These are phyloP conservation scores for Nicotiana sylvestris DNA, from an alignment of 257 asterid genomes.

Conservation along the genomic window DNA sequence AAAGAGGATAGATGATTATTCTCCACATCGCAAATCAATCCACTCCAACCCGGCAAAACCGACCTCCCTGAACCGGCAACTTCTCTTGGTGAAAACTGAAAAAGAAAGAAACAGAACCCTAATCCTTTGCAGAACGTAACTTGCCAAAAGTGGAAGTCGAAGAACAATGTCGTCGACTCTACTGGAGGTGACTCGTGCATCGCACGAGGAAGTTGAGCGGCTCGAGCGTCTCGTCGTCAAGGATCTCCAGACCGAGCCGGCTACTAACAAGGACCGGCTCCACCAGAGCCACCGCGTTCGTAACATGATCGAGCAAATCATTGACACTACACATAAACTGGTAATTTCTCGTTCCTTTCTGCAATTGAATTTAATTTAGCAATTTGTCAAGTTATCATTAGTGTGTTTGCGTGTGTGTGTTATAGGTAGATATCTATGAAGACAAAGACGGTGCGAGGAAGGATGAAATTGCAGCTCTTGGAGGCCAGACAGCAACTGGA, in stretches of 20 bases:
- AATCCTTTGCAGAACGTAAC: not conserved
- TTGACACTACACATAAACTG: constrained; percentile 57
- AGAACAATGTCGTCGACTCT: constrained; percentile 74
- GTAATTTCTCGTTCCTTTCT: constrained; percentile 22
- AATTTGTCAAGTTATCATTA: not conserved
- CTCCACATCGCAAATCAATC: not conserved
- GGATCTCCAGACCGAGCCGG: constrained; percentile 90
- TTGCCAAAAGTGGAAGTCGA: not conserved
- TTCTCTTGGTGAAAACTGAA: not conserved
- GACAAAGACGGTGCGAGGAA: constrained; percentile 80
- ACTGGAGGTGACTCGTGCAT: constrained; percentile 76
- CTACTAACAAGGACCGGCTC: constrained; percentile 76
- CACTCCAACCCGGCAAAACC: not conserved
- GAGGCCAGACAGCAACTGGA: constrained; percentile 81
- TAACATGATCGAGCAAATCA: constrained; percentile 76
- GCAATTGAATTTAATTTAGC: not conserved
- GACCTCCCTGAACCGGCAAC: not conserved
- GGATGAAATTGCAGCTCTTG: constrained; percentile 97
- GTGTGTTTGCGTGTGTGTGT: not conserved
- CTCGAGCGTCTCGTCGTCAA: constrained; percentile 81
- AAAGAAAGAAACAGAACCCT: constrained; percentile 22
- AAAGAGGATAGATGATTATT: not conserved
- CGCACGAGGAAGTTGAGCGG: constrained; percentile 96
- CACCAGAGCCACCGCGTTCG: constrained; percentile 92
- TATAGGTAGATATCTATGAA: constrained; percentile 75